Conservation (phyloP, 1,139 yeast genomes). For the Saccharomyces hybrid region DNA sequence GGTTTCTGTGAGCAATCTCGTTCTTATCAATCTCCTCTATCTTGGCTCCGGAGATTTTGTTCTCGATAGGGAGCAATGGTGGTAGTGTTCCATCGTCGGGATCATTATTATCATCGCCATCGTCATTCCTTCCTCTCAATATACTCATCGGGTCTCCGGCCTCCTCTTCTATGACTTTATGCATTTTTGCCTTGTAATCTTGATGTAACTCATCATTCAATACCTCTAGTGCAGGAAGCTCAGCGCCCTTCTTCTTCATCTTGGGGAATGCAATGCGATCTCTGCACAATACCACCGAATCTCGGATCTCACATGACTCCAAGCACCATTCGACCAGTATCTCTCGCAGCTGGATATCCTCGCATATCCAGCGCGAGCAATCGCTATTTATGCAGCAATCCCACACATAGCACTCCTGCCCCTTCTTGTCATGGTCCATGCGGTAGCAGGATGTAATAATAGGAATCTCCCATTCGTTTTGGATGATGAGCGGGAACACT, state of each 20-base stretch:
- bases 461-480: constrained; percentile 80
- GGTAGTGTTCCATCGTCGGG: constrained; percentile 11
- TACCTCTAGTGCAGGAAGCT: constrained; percentile 19
- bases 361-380: constrained; percentile 55
- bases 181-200: constrained; percentile 12
- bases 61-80: constrained; percentile 14
- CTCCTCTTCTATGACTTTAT: constrained; percentile 10
- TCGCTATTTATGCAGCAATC: constrained; percentile 66
- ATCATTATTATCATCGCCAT: constrained; percentile 7
- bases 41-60: background rate
- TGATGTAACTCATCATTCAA: constrained; percentile 14
- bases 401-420: constrained; percentile 52
- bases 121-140: constrained; percentile 13
- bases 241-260: constrained; percentile 51
- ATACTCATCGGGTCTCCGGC: constrained; percentile 14
- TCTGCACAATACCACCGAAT: constrained; percentile 37
- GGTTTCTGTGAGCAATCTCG: background rate
- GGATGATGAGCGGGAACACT: constrained; percentile 59
- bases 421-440: constrained; percentile 58
- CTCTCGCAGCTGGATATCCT: constrained; percentile 37
- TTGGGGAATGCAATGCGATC: constrained; percentile 45
- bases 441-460: constrained; percentile 55
- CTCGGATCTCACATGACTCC: constrained; percentile 56
- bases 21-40: constrained; percentile 4
- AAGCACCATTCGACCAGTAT: constrained; percentile 41